phyloP scores from a whole-genome alignment of 1,284 basidiomycete genomes.

The Taiwanofungus camphoratus region DNA sequence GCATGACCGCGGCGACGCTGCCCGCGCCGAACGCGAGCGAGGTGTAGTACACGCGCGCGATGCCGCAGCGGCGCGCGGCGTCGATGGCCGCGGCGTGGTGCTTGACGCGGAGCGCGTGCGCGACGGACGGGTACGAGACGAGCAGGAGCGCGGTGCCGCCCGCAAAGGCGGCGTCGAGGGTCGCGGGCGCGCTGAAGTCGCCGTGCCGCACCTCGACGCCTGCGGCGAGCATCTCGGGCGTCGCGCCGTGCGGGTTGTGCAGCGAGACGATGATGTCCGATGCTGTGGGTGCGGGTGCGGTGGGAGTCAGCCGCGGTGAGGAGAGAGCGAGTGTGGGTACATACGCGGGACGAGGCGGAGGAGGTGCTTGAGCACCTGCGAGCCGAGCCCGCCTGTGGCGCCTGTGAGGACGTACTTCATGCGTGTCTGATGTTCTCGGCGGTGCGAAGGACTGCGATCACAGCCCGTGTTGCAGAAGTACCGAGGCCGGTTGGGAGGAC shows the following conservation, averaged over 20 bases:
- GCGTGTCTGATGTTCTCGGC: too few species aligned
- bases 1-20: slow-evolving; percentile 31
- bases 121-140: slow-evolving; percentile 34
- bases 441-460: background rate
- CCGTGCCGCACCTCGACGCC: slow-evolving; percentile 29
- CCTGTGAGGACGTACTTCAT: slow-evolving; percentile 32
- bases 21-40: slow-evolving; percentile 28
- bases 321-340: background rate
- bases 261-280: slow-evolving; percentile 29
- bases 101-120: slow-evolving; percentile 27
- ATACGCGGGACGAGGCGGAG: slow-evolving; percentile 26
- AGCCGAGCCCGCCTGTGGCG: slow-evolving; percentile 32
- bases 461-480: too few species aligned
- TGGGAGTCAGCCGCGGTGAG: background rate
- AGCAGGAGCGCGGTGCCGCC: slow-evolving; percentile 32
- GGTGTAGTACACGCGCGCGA: slow-evolving; percentile 35
- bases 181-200: slow-evolving; percentile 27
- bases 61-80: slow-evolving; percentile 28
- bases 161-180: slow-evolving; percentile 29
- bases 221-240: slow-evolving; percentile 14
- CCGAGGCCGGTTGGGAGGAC: too few species aligned
- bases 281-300: slow-evolving; percentile 11
- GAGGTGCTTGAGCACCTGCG: slow-evolving; percentile 30
- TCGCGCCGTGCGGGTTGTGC: slow-evolving; percentile 29
- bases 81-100: slow-evolving; percentile 34